Conservation (phyloP, 148 eudicot species). For the Rhododendron griersonianum region DNA sequence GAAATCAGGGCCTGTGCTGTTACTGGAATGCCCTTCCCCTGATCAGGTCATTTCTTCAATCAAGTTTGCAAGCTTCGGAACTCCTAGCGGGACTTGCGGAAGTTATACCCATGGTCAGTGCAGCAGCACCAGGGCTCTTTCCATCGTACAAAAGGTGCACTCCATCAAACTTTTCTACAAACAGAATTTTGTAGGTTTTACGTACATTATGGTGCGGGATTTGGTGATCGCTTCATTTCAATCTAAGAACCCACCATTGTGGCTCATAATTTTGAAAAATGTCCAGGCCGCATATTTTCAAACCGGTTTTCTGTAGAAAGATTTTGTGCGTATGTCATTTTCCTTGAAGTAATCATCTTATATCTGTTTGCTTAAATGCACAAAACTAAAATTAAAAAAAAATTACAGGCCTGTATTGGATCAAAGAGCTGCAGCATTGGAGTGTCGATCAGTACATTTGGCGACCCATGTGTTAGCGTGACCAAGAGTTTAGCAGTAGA, state of each 20-base stretch:
- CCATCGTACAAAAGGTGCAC: slow-evolving; percentile 57
- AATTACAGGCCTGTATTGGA: slow-evolving; percentile 67
- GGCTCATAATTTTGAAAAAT: not conserved
- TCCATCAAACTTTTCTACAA: not conserved
- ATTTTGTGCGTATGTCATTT: not conserved
- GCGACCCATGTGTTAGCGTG: slow-evolving; percentile 61
- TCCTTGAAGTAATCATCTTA: not conserved
- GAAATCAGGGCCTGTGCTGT: slow-evolving; percentile 63
- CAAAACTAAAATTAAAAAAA: not conserved
- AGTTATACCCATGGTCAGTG: slow-evolving; percentile 71
- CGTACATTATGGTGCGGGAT: not conserved
- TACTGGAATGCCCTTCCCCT: slow-evolving; percentile 61
- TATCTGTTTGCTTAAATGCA: not conserved
- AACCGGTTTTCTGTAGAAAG: not conserved
- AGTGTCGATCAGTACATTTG: slow-evolving; percentile 50
- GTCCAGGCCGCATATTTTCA: not conserved
- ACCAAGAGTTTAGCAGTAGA: slow-evolving; percentile 75
- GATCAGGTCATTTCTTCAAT: slow-evolving; percentile 75
- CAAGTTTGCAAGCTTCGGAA: slow-evolving; percentile 90
- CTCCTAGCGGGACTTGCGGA: slow-evolving; percentile 80
- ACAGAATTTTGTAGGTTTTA: not conserved
- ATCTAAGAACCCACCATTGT: not conserved
- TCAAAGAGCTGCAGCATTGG: slow-evolving; percentile 54
- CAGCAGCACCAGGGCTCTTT: slow-evolving; percentile 51
- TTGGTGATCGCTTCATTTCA: not conserved